Conservation (phyloP, 192 early-diverging fungal genomes). For the Linnemannia hyalina region DNA sequence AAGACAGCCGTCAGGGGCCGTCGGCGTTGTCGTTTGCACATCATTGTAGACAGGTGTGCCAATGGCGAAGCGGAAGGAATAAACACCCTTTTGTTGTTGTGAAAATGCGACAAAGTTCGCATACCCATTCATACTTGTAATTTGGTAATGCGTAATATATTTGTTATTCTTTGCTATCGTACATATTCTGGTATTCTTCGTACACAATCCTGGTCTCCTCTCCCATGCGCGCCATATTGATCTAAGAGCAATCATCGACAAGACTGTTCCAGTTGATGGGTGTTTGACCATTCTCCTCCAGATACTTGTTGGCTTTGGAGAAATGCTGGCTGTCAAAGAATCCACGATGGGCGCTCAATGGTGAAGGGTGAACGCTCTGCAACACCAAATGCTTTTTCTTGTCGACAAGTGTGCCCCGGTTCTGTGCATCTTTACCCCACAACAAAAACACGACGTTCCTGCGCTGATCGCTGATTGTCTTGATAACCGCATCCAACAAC, state of each 20-base stretch:
- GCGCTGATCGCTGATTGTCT: slow-evolving; percentile 72
- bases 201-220: not conserved
- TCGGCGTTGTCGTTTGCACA: not conserved
- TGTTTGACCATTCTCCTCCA: slow-evolving; percentile 67
- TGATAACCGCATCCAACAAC: slow-evolving; percentile 84
- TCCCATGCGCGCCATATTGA: not conserved
- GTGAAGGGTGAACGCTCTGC: slow-evolving; percentile 90
- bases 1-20: not conserved
- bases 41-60: not conserved
- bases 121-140: not conserved
- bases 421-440: slow-evolving; percentile 93
- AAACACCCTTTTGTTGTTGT: not conserved
- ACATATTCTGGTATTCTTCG: slow-evolving; percentile 5
- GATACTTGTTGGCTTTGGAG: slow-evolving; percentile 88
- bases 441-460: slow-evolving; percentile 90
- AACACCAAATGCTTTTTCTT: slow-evolving; percentile 87
- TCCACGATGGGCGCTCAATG: slow-evolving; percentile 87
- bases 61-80: not conserved
- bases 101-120: not conserved
- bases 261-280: slow-evolving; percentile 80
- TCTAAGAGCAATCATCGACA: slow-evolving; percentile 29
- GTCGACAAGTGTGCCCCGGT: slow-evolving; percentile 83
- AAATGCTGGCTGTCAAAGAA: slow-evolving; percentile 93
- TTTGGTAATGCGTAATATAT: not conserved
- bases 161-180: slow-evolving; percentile 4